Conservation (phyloP, 2,329 filamentous ascomycete genomes). For the Escovopsis sp. region DNA sequence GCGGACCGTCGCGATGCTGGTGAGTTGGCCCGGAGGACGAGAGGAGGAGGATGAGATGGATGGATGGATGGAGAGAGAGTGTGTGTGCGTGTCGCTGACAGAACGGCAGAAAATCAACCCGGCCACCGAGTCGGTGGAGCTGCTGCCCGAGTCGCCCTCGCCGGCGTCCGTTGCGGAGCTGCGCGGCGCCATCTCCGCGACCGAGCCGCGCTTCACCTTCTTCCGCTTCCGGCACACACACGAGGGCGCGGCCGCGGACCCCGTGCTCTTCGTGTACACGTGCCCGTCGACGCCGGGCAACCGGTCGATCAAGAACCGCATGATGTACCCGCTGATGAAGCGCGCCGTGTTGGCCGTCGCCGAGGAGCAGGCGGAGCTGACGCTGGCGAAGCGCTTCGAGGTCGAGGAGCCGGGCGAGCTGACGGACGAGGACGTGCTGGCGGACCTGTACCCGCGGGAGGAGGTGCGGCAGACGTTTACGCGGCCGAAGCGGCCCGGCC, state of each 20-base stretch:
- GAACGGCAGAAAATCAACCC: constrained; percentile 52
- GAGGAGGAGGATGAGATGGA: too few species aligned
- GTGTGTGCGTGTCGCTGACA: constrained; percentile 3
- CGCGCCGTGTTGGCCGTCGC: constrained; percentile 52
- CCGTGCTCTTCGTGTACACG: constrained; percentile 70
- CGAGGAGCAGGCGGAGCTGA: constrained; percentile 48
- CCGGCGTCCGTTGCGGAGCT: constrained; percentile 45
- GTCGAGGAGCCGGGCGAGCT: constrained; percentile 56
- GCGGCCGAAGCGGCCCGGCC: constrained; percentile 65
- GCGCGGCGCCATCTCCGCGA: constrained; percentile 42
- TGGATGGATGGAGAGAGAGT: too few species aligned
- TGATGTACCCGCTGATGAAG: constrained; percentile 68
- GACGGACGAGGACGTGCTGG: constrained; percentile 47
- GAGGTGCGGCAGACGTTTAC: constrained; percentile 56
- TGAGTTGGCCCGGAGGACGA: constrained; percentile 21
- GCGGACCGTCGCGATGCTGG: constrained; percentile 48
- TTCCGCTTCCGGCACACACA: constrained; percentile 51
- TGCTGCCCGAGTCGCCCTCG: constrained; percentile 38
- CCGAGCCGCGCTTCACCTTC: constrained; percentile 65
- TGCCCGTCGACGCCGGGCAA: constrained; percentile 51
- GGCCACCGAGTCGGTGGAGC: constrained; percentile 51
- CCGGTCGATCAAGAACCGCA: constrained; percentile 65
- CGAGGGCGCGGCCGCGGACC: constrained; percentile 34
- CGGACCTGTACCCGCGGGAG: constrained; percentile 53
- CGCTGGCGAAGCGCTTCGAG: constrained; percentile 56